phyloP scores from a whole-genome alignment of 169 alveolate genomes.

The Toxoplasma gondii region DNA sequence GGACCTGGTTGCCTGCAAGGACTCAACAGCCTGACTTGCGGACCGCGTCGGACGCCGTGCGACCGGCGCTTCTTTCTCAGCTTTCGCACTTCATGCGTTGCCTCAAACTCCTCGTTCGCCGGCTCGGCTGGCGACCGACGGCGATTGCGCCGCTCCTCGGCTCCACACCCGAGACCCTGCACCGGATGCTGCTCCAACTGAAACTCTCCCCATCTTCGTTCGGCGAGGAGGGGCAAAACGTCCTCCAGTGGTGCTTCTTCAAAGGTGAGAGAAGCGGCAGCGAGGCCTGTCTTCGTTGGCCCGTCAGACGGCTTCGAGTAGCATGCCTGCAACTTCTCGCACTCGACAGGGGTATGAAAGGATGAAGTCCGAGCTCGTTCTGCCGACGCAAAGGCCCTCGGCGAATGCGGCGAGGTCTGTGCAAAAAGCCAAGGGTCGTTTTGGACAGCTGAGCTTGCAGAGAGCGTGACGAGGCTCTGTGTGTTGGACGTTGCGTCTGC shows the following conservation, averaged over 20 bases:
- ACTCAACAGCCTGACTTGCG: background rate
- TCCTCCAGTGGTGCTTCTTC: slow-evolving; percentile 17
- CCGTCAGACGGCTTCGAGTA: no score
- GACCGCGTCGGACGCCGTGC: background rate
- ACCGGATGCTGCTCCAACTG: background rate
- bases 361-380: no score
- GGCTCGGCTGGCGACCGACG: background rate
- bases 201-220: background rate
- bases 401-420: no score
- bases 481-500: no score
- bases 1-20: background rate
- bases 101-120: background rate
- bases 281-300: background rate
- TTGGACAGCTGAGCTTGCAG: no score
- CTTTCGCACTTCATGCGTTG: background rate
- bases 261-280: background rate
- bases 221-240: background rate
- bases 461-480: no score
- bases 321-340: no score
- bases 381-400: no score
- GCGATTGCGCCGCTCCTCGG: background rate
- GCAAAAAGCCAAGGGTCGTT: no score
- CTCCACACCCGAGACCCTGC: background rate
- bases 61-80: background rate
- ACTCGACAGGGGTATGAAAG: no score